Evolutionary conservation across 345 rosid genomes (phyloP), one percentile per base, ranked within the genome.

Genomic region (Bruguiera gymnorhiza): DNA sequence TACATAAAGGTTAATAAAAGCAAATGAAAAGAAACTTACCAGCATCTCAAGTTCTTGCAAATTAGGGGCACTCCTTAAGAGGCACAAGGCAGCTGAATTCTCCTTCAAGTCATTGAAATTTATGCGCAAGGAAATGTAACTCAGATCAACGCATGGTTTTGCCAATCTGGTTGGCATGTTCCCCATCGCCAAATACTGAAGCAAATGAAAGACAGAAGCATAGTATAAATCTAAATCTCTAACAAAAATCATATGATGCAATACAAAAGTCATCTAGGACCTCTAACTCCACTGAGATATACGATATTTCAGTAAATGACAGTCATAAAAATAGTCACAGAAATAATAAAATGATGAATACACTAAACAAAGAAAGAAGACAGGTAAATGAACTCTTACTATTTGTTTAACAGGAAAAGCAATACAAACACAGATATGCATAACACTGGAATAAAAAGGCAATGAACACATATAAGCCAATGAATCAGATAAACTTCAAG

Each of bases 31-130:
- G 39, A 51, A 60, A 68, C 82, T 68, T 65, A 86, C 91, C 87
- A 83, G 67, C 73, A 85, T 82, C 79, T 86, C 94, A 23, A 88
- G 73, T 74, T 88, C 94, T 73, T 82, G 88, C 34, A 89, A 71
- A 66, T 82, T 85, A 2, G 91, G 94, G 65, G 80, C 75, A 76
- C 94, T 85, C 77, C 84, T 83, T 56, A 89, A 70, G 62, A 89
- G 79, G 73, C 91, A 86, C 18, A 80, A 66, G 54, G 88, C 88
- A 76, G 91, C 89, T 16, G 73, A 68, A 73, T 65, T 83, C 82
- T 89, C 88, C 34, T 83, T 82, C 48, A 75, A 26, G 64, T 89
- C 94, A 60, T 83, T 82, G 77, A 86, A 89, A 74, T 89, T 86
- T 66, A 89, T 84, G 67, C 85, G 81, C 21, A 89, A 60, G 16